Conservation (phyloP, 805 yeast genomes). For the Kodamaea fukazawae region DNA sequence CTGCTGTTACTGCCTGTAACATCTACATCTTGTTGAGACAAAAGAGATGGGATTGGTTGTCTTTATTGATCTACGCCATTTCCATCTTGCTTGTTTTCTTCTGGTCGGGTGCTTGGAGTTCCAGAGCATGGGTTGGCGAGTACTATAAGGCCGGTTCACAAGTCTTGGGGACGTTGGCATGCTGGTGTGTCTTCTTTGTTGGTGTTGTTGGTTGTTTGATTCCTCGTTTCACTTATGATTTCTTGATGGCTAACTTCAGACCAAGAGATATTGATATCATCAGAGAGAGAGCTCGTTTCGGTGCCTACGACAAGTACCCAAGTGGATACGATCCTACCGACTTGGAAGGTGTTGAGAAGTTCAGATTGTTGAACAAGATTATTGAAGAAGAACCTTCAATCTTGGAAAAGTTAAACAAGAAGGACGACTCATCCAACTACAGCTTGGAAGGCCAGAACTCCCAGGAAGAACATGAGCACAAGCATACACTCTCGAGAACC, state of each 20-base stretch:
- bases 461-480: conserved; percentile 5
- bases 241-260: conserved; percentile 46
- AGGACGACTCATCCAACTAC: conserved; percentile 14
- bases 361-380: conserved; percentile 30
- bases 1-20: conserved; percentile 67
- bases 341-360: conserved; percentile 46
- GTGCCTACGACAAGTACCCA: conserved; percentile 68
- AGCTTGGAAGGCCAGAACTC: conserved; percentile 10
- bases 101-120: conserved; percentile 83
- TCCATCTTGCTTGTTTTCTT: conserved; percentile 61
- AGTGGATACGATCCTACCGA: conserved; percentile 76
- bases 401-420: conserved; percentile 33
- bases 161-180: conserved; percentile 56
- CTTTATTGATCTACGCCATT: conserved; percentile 50
- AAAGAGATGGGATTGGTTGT: conserved; percentile 80
- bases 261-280: conserved; percentile 74
- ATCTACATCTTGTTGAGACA: conserved; percentile 63
- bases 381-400: conserved; percentile 34
- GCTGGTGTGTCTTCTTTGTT: conserved; percentile 66
- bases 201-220: conserved; percentile 64
- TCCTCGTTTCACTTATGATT: conserved; percentile 66
- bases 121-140: conserved; percentile 49
- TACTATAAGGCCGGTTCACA: conserved; percentile 66
- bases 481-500: conserved; percentile 24
- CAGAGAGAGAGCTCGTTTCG: conserved; percentile 64